Evolutionary conservation across 1,284 basidiomycete species (phyloP), one percentile per base, ranked within the genome.

Genomic region (Sphagnurus paluster): DNA sequence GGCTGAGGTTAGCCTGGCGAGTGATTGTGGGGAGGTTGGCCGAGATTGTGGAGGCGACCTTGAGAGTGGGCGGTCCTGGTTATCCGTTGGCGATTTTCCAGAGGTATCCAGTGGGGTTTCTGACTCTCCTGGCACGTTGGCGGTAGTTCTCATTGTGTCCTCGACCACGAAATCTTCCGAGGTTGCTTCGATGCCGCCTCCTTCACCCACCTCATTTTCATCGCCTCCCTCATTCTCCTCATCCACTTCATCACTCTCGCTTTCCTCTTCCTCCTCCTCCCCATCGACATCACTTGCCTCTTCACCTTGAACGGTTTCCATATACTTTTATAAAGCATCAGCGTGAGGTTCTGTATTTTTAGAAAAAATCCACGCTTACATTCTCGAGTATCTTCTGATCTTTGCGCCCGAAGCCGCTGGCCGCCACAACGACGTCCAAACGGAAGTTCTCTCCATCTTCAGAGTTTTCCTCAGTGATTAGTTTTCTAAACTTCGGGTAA

Each of bases 381-480:
- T 93, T 84, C 68, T 94, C 90, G 42, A 98, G 71, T 39, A 81
- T 72, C 56, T 84, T 80, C 75, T 90, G 84, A 62, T 96, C 86
- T 57, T 85, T 85, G 56, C 86, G 79, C 49, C 84, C 84, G 65
- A 95, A 97, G 7, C 94, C 94, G 70, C 91, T 95, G 1, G 95
- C 94, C 49, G 89, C 85, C 8, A 97, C 94, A 50, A 90, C 78
- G 20, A 96, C 84, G 69, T 98, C 95, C 39, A 98, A 71, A 46
- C 79, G 75, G 62, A 93, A 88, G 16, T 62, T 69, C 5, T 72
- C 72, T 32, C 66, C 72, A n/a, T 71, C 39, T 30, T 46, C 70
- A 9, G 70, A 66, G 19, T 69, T 68, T 25, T 72, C 74, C 37
- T 78, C 75, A 21, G 72, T 69, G 52, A 88, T 55, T 0, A 79